Base-by-base conservation (phyloP, 352 stramenopile species). In the Globisporangium iwayamae region DNA sequence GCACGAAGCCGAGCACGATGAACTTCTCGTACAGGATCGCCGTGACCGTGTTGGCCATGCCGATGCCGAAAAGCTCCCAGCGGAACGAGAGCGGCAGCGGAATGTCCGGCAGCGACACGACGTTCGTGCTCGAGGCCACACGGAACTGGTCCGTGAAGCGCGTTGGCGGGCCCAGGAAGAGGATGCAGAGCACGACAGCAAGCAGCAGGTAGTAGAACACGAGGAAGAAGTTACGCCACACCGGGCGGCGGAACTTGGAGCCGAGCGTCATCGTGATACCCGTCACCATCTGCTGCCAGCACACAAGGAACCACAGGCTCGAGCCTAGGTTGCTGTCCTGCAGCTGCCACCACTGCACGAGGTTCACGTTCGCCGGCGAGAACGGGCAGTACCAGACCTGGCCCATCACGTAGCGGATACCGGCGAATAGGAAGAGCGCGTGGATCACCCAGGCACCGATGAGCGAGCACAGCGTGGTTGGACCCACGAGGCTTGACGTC, bases 401-500 rank as follows among this genome's bases (percentile, higher is more conserved):
- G 22, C 66, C 72, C 43, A 76, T 85, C 28, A 93, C 67, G 68
- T 85, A 74, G 51, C 80, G 76, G 62, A 90, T 87, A 41, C 79
- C 71, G 3, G 46, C 65, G 63, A 83, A 89, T 34, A 93, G 68
- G 72, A 93, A 95, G 30, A 93, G 25, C 62, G 78, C 85, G 71
- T 96, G 86, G 65, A 94, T 90, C 18, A 72, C 56, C 3, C 81
- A 60, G 5, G 79, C 66, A 18, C 88, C 87, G 18, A 86, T 59
- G 34, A 87, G 56, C 54, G 78, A 93, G 20, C 70, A 71, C 32
- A 96, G 60, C 13, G 87, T 96, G 52, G 81, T 86, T 4, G 79
- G 73, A 9, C 90, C 88, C 20, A 97, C 74, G 16, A 97, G 71
- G 55, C 82, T 94, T 32, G 87, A 90, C 41, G 88, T 96, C 14